These are phyloP conservation scores for Murraya koenigii DNA, from an alignment of 345 rosid genomes.

Conservation along the genomic window DNA sequence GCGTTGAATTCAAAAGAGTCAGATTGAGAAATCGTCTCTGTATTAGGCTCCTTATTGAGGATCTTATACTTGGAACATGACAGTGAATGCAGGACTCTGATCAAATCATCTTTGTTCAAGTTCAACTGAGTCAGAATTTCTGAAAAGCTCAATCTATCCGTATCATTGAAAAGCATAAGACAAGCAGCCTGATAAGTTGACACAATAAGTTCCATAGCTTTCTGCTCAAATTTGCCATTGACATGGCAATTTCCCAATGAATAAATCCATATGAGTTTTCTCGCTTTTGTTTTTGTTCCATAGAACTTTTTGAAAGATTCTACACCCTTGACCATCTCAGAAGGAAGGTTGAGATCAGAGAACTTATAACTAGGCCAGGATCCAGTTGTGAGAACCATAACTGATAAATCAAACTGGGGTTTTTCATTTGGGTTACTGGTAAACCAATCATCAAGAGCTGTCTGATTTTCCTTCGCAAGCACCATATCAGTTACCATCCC, in stretches of 20 bases:
- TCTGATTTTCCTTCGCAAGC: conserved; percentile 62
- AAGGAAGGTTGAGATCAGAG: conserved; percentile 61
- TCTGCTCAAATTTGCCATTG: conserved; percentile 55
- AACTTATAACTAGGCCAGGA: conserved; percentile 79
- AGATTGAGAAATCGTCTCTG: conserved; percentile 29
- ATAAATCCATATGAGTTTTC: conserved; percentile 69
- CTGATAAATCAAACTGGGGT: conserved; percentile 56
- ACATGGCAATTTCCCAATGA: conserved; percentile 67
- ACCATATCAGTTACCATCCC: conserved; percentile 73
- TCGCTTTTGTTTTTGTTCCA: conserved; percentile 45
- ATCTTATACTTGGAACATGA: conserved; percentile 43
- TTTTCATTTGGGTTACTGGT: conserved; percentile 34
- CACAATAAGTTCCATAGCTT: conserved; percentile 54
- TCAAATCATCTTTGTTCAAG: conserved; percentile 31
- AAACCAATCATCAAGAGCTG: conserved; percentile 51
- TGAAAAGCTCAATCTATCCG: conserved; percentile 53
- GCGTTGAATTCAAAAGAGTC: conserved; percentile 45
- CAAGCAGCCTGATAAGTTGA: conserved; percentile 70
- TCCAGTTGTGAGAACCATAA: conserved; percentile 65
- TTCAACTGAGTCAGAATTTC: conserved; percentile 51
- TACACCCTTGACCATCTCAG: conserved; percentile 61
- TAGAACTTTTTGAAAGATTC: conserved; percentile 62
- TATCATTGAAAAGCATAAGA: conserved; percentile 49
- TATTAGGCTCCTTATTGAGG: conserved; percentile 35
- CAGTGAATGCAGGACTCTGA: conserved; percentile 42